These are phyloP conservation scores for Trichocomaceae sp. DNA, from an alignment of 2,329 filamentous ascomycete species.

Conservation along the genomic window DNA sequence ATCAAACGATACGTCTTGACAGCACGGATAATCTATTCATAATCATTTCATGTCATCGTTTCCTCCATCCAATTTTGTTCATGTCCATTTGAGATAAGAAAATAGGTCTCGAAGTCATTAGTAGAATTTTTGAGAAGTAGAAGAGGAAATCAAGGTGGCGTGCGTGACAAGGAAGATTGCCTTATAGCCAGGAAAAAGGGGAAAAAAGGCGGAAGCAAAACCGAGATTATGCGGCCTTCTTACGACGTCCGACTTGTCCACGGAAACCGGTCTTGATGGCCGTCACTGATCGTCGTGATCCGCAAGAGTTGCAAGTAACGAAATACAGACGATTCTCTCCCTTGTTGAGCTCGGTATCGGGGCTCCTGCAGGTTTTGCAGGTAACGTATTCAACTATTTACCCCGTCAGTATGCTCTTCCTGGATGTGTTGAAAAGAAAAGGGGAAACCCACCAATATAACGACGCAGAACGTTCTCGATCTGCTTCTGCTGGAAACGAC, in stretches of 20 bases:
- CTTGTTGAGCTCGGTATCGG: constrained; percentile 94
- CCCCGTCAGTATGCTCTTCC: not conserved
- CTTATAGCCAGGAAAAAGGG: not conserved
- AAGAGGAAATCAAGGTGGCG: not conserved
- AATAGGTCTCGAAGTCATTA: constrained; percentile 11
- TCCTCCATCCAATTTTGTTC: constrained; percentile 6
- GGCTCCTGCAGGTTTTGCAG: constrained; percentile 95
- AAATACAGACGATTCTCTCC: constrained; percentile 99
- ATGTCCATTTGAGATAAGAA: constrained; percentile 11
- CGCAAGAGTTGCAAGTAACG: constrained; percentile 90
- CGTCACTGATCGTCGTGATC: constrained; percentile 77
- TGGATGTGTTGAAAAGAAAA: not conserved
- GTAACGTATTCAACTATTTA: constrained; percentile 83
- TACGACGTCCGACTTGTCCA: constrained; percentile 97
- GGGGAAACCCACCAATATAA: constrained; percentile 71
- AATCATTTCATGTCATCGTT: constrained; percentile 6
- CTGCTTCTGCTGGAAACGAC: constrained; percentile 99
- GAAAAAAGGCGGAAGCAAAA: constrained; percentile 1
- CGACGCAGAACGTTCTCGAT: constrained; percentile 94
- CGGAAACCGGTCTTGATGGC: constrained; percentile 99
- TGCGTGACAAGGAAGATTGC: not conserved
- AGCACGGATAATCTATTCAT: constrained; percentile 5
- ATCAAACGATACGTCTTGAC: not conserved
- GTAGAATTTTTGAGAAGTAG: not conserved
- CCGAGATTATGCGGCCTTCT: constrained; percentile 55